Percentiles rank a stretch among this genome's conserved stretches.
Evolutionary conservation across 192 early-diverging fungal genomes (phyloP).

Genomic region (Lunasporangiospora selenospora): DNA sequence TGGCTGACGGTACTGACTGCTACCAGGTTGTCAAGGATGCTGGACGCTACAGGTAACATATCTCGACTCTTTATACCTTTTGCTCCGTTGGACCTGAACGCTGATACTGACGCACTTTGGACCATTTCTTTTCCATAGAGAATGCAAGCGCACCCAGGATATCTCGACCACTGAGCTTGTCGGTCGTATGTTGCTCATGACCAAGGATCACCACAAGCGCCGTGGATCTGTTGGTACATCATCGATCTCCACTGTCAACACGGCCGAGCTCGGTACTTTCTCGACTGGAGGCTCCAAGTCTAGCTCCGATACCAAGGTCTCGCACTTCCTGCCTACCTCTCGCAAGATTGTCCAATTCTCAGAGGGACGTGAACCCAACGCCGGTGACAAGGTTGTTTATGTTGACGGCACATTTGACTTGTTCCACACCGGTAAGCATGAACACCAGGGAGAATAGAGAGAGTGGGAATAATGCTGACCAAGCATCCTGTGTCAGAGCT

Average conservation of each 20-base stretch:
- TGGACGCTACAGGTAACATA: constrained; percentile 80
- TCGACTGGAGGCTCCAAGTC: constrained; percentile 54
- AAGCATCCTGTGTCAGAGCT: not conserved
- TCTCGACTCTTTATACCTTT: no score
- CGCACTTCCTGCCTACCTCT: constrained; percentile 89
- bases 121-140: constrained; percentile 49
- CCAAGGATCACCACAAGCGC: constrained; percentile 85
- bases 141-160: constrained; percentile 96
- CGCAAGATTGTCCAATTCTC: constrained; percentile 92
- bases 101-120: no score
- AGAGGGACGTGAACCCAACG: constrained; percentile 76
- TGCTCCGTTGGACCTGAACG: no score
- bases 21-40: constrained; percentile 96
- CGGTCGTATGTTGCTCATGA: constrained; percentile 93
- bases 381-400: constrained; percentile 86
- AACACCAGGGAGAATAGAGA: not conserved
- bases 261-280: constrained; percentile 66
- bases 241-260: constrained; percentile 62
- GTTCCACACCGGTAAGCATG: constrained; percentile 77
- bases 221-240: constrained; percentile 49
- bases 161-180: constrained; percentile 98
- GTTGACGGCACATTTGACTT: constrained; percentile 97
- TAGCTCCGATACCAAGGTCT: constrained; percentile 65
- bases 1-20: constrained; percentile 96
- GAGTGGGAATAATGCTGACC: no score